Evolutionary conservation across 1,139 yeast species (phyloP).

Genomic region (Candida glucosophila): DNA sequence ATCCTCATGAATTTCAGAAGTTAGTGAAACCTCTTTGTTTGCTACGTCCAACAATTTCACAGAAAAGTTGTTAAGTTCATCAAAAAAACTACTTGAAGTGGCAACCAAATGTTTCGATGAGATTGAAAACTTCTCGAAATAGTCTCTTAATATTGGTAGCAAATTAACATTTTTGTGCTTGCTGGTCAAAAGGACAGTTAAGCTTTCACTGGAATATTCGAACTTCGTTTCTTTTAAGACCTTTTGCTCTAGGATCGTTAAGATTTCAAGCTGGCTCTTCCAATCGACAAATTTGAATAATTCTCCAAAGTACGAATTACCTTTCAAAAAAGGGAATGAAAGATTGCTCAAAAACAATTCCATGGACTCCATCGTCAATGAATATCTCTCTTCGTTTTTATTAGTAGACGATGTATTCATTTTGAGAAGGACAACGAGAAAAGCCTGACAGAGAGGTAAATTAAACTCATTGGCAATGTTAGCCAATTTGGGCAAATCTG

Average conservation of each 20-base stretch:
- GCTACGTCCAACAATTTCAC: constrained; percentile 11
- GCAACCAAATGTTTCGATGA: constrained; percentile 16
- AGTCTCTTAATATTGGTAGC: constrained; percentile 27
- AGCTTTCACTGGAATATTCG: constrained; percentile 1
- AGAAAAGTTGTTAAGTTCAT: constrained; percentile 12
- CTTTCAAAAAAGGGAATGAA: constrained; percentile 27
- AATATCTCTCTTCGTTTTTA: constrained; percentile 6
- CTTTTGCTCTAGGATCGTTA: constrained; percentile 20
- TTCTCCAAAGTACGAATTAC: constrained; percentile 35
- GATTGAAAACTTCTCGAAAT: constrained; percentile 30
- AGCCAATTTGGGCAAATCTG: constrained; percentile 13
- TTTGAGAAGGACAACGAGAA: constrained; percentile 17
- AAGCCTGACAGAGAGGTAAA: constrained; percentile 42
- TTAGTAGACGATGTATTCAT: constrained; percentile 9
- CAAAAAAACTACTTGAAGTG: constrained; percentile 13
- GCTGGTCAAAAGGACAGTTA: constrained; percentile 5
- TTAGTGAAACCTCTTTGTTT: constrained; percentile 5
- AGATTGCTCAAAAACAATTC: constrained; percentile 34
- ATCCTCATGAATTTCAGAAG: constrained; percentile 5
- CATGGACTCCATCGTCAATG: constrained; percentile 19
- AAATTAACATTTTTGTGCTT: constrained; percentile 7
- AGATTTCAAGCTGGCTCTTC: constrained; percentile 20
- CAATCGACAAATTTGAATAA: constrained; percentile 24
- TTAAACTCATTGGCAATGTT: constrained; percentile 41
- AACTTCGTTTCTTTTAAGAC: constrained; percentile 15